Evolutionary conservation across 257 asterid genomes (phyloP).

Genomic region (Gentiana dahurica): DNA sequence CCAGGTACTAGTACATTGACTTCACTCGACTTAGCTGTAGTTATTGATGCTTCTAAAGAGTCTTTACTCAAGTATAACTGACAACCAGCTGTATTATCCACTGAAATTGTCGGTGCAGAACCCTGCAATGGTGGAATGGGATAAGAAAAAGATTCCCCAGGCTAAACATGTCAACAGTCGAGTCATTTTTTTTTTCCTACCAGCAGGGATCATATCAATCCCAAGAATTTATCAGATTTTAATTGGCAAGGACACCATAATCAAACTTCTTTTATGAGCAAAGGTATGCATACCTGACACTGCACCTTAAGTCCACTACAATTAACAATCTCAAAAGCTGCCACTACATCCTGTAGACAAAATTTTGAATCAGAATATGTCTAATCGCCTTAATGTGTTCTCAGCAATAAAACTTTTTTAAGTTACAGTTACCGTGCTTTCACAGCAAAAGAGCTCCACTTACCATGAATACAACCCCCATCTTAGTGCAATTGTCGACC

Average conservation of each 20-base stretch:
- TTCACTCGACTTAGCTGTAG: conserved; percentile 95
- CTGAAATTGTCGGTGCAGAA: conserved; percentile 83
- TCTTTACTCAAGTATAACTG: conserved; percentile 85
- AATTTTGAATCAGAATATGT: conserved; percentile 8
- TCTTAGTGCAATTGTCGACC: conserved; percentile 90
- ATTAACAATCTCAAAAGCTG: conserved; percentile 97
- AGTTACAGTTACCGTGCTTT: too few relatives aligned
- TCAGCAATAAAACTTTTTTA: too few relatives aligned
- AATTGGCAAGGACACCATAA: background rate
- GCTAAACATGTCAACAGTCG: too few relatives aligned
- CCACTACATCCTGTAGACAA: conserved; percentile 79
- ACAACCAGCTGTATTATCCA: conserved; percentile 94
- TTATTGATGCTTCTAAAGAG: conserved; percentile 69
- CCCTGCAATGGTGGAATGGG: conserved; percentile 39
- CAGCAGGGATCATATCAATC: too few relatives aligned
- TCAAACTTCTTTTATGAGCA: background rate
- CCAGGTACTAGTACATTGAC: conserved; percentile 86
- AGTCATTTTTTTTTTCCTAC: too few relatives aligned
- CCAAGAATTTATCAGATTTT: background rate
- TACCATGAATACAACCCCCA: conserved; percentile 93
- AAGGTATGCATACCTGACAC: conserved; percentile 56
- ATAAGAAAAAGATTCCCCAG: conserved; percentile 8
- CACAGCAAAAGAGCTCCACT: conserved; percentile 11
- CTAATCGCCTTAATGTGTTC: conserved; percentile 1
- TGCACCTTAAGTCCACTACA: conserved; percentile 83